Percentiles rank a stretch among this genome's conserved stretches.
phyloP scores from a whole-genome alignment of 2,329 filamentous ascomycete species.

The Colletotrichum chrysophilum region DNA sequence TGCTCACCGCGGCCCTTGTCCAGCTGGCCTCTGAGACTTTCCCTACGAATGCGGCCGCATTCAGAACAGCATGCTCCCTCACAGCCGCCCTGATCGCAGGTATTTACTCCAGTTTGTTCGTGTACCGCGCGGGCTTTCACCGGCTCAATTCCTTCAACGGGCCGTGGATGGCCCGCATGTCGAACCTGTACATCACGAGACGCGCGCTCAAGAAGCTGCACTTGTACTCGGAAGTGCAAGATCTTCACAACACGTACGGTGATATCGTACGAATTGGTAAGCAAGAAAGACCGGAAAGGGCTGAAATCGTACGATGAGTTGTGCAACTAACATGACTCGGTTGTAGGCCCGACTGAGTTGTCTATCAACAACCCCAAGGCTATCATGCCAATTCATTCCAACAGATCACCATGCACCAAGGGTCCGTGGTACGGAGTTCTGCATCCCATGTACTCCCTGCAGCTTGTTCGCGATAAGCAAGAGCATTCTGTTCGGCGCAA shows the following conservation, averaged over 20 bases:
- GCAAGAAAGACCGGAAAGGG: neutral
- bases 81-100: constrained; percentile 4
- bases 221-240: constrained; percentile 28
- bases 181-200: constrained; percentile 26
- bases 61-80: neutral
- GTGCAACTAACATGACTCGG: neutral
- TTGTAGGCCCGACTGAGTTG: constrained; percentile 33
- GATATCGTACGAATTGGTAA: constrained; percentile 34
- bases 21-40: neutral
- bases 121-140: constrained; percentile 29
- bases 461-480: constrained; percentile 33
- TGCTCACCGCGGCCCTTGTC: neutral
- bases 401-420: constrained; percentile 32
- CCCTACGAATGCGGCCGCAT: neutral
- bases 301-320: neutral
- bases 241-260: constrained; percentile 32
- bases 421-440: constrained; percentile 38
- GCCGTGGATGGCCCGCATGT: constrained; percentile 29
- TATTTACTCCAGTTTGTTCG: constrained; percentile 24
- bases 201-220: constrained; percentile 26
- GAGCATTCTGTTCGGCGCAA: constrained; percentile 35
- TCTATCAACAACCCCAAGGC: constrained; percentile 34
- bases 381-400: constrained; percentile 31
- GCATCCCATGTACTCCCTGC: constrained; percentile 32
- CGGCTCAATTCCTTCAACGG: constrained; percentile 31